A percentile compares a stretch with the other conserved stretches of the same genome.
These are phyloP conservation scores for Nitzschia inconspicua DNA, from an alignment of 108 stramenopile genomes.

Conservation along the genomic window DNA sequence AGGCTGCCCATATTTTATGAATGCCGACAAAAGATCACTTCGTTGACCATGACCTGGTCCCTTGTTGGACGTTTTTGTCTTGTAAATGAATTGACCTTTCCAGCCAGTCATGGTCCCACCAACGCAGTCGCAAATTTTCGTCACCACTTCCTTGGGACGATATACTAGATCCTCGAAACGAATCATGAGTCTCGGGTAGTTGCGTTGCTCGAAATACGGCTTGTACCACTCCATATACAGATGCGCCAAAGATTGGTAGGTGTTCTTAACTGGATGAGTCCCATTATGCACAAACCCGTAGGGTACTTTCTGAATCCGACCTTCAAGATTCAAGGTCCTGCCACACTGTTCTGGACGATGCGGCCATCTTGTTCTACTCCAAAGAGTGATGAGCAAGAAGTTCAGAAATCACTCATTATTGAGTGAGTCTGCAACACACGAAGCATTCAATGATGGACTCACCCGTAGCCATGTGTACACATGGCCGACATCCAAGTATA, in stretches of 20 bases:
- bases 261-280: not conserved
- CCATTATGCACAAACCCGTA: conserved; percentile 1
- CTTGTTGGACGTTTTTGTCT: conserved; percentile 38
- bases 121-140: conserved; percentile 53
- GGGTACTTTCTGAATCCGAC: not conserved
- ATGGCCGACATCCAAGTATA: conserved; percentile 74
- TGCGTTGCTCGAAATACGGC: conserved; percentile 37
- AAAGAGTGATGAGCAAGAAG: not conserved
- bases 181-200: conserved; percentile 55
- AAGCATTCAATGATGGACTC: conserved; percentile 11
- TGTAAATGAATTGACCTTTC: conserved; percentile 35
- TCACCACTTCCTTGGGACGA: conserved; percentile 49
- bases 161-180: conserved; percentile 71
- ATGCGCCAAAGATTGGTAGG: conserved; percentile 46
- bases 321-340: not conserved
- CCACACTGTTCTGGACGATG: conserved; percentile 13
- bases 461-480: conserved; percentile 49
- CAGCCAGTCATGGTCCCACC: conserved; percentile 31
- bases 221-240: conserved; percentile 66
- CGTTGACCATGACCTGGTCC: conserved; percentile 54
- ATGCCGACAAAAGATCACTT: conserved; percentile 45
- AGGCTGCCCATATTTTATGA: conserved; percentile 61
- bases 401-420: not conserved
- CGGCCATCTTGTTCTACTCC: conserved; percentile 4
- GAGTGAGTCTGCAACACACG: not conserved